A percentile compares a stretch with the other conserved stretches of the same genome.
Evolutionary conservation across 352 stramenopile genomes (phyloP).

Genomic region (Thalassiosira livingstoniorum): DNA sequence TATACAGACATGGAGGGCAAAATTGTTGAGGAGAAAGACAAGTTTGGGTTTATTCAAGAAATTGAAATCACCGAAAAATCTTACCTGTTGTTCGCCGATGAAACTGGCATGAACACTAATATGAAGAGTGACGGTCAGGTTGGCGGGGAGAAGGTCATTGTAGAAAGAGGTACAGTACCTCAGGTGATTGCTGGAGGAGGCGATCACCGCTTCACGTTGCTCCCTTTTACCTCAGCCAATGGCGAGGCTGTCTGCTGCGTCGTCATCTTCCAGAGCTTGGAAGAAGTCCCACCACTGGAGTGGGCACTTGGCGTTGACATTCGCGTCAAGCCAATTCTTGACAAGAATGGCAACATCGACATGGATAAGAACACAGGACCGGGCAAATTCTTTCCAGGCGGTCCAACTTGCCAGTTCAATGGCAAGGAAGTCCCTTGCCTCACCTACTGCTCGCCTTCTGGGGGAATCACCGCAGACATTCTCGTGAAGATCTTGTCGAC

Average conservation of each 20-base stretch:
- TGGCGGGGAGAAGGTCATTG: background rate
- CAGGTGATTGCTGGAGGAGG: background rate
- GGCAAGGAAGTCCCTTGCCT: constrained; percentile 29
- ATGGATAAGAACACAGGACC: constrained; percentile 1
- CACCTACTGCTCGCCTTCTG: background rate
- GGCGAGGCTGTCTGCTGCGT: constrained; percentile 14
- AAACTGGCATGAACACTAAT: constrained; percentile 25
- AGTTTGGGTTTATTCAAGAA: constrained; percentile 9
- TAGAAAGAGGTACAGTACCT: background rate
- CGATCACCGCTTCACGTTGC: background rate
- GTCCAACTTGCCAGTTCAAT: background rate
- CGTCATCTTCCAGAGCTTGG: background rate
- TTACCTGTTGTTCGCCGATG: constrained; percentile 21
- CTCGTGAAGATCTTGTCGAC: background rate
- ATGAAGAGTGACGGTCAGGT: background rate
- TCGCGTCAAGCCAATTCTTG: background rate
- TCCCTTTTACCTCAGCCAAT: background rate
- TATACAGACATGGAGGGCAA: constrained; percentile 28
- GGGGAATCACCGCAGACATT: background rate
- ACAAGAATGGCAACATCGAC: background rate
- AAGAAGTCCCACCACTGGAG: background rate
- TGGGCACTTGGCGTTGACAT: background rate
- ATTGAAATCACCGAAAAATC: constrained; percentile 28
- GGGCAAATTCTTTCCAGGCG: background rate
- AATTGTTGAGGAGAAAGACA: background rate